phyloP scores from a whole-genome alignment of 2,329 filamentous ascomycete genomes.

The Hypoxylon sp. region DNA sequence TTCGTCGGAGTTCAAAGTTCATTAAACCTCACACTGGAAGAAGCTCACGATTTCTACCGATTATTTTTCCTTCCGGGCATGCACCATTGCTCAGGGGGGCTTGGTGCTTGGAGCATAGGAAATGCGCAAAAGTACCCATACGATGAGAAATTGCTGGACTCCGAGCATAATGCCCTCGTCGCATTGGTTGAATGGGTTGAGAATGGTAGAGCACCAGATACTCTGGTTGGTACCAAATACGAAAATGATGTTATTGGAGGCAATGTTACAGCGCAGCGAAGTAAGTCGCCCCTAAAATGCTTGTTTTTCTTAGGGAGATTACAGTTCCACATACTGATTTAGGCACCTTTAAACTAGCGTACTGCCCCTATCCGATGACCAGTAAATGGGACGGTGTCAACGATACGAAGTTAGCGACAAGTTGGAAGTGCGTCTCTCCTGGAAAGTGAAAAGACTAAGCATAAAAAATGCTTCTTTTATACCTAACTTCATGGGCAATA shows the following conservation, averaged over 20 bases:
- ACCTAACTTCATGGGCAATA: too few species aligned
- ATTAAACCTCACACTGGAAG: slow-evolving; percentile 25
- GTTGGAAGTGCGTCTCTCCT: slow-evolving; percentile 35
- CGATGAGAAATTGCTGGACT: slow-evolving; percentile 29
- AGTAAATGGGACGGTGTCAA: slow-evolving; percentile 36
- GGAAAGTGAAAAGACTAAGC: background rate
- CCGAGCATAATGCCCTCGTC: slow-evolving; percentile 33
- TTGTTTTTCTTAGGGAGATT: background rate
- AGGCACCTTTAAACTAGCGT: slow-evolving; percentile 11
- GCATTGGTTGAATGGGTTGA: slow-evolving; percentile 42
- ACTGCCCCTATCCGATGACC: slow-evolving; percentile 37
- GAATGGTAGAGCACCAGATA: slow-evolving; percentile 28
- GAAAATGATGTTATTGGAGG: slow-evolving; percentile 34
- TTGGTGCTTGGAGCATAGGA: slow-evolving; percentile 38
- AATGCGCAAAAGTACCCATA: slow-evolving; percentile 35
- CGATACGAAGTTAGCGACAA: slow-evolving; percentile 33
- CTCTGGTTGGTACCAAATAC: slow-evolving; percentile 39
- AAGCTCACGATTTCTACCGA: slow-evolving; percentile 53
- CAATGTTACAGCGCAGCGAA: slow-evolving; percentile 29
- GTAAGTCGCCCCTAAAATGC: slow-evolving; percentile 21
- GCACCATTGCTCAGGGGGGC: slow-evolving; percentile 40
- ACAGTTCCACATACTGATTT: background rate
- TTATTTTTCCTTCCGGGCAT: slow-evolving; percentile 43
- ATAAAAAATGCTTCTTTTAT: too few species aligned
- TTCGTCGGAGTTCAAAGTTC: slow-evolving; percentile 36